Evolutionary conservation across 805 yeast species (phyloP).

Genomic region (Candida odintsovae): DNA sequence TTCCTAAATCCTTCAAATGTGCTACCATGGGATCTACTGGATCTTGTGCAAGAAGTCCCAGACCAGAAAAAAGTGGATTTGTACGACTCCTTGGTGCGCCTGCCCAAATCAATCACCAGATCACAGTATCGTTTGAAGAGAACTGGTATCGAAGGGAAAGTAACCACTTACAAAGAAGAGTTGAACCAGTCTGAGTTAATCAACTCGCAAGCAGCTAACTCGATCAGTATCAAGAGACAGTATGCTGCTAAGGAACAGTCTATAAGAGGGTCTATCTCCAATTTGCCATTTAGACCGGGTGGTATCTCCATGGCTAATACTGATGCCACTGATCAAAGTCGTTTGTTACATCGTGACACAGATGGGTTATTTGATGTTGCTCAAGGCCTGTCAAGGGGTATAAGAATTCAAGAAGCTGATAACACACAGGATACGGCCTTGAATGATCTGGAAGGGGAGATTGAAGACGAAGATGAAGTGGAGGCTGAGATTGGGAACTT

Average conservation of each 20-base stretch:
- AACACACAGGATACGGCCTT: neutral
- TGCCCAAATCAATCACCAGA: conserved; percentile 60
- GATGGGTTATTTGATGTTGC: conserved; percentile 80
- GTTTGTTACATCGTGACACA: conserved; percentile 53
- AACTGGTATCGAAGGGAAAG: conserved; percentile 66
- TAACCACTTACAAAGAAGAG: conserved; percentile 59
- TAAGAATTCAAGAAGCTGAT: conserved; percentile 22
- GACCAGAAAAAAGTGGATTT: conserved; percentile 23
- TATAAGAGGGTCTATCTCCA: conserved; percentile 64
- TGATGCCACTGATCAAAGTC: conserved; percentile 30
- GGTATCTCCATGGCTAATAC: conserved; percentile 44
- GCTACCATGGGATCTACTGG: conserved; percentile 67
- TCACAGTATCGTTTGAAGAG: conserved; percentile 65
- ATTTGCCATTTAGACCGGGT: conserved; percentile 91
- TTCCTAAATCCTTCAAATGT: conserved; percentile 59
- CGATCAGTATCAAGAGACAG: conserved; percentile 67
- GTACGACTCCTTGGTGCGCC: conserved; percentile 34
- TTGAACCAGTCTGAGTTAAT: conserved; percentile 41
- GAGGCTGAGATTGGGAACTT: neutral
- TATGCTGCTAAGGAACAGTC: conserved; percentile 56
- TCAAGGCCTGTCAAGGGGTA: conserved; percentile 75
- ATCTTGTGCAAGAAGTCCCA: conserved; percentile 58
- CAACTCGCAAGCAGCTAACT: conserved; percentile 55
- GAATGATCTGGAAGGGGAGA: conserved; percentile 17
- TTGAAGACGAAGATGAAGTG: conserved; percentile 17